These are phyloP conservation scores for Rhynchosporium secalis DNA, from an alignment of 2,329 filamentous ascomycete genomes.

Conservation along the genomic window DNA sequence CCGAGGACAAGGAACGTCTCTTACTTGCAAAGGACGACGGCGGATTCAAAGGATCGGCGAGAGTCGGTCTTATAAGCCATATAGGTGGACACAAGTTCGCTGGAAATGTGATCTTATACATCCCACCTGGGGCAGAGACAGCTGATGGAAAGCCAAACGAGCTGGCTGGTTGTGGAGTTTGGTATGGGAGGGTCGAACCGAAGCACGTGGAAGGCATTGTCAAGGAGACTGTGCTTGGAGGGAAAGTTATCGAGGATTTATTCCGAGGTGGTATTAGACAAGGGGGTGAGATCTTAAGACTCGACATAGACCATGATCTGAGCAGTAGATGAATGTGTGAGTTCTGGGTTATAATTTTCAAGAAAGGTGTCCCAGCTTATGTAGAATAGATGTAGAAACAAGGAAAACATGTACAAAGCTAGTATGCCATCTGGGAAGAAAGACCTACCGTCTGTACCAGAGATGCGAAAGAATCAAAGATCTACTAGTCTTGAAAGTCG, in stretches of 20 bases:
- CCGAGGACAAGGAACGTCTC: conserved; percentile 25
- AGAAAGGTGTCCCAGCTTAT: no score
- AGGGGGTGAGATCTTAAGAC: conserved; percentile 49
- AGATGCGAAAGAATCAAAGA: no score
- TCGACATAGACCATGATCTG: conserved; percentile 18
- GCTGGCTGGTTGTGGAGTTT: conserved; percentile 71
- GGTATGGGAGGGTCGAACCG: conserved; percentile 79
- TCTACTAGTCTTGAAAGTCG: no score
- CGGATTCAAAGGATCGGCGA: conserved; percentile 42
- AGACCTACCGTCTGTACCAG: no score
- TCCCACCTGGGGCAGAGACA: conserved; percentile 57
- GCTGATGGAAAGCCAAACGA: conserved; percentile 51
- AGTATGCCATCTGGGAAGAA: no score
- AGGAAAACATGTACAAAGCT: no score
- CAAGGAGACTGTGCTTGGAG: conserved; percentile 65
- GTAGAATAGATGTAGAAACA: no score
- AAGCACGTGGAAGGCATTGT: conserved; percentile 76
- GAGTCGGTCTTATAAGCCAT: conserved; percentile 73
- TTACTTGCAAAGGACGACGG: conserved; percentile 44
- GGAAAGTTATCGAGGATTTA: conserved; percentile 67
- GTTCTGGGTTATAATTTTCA: no score
- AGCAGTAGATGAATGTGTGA: no score
- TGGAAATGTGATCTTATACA: conserved; percentile 79
- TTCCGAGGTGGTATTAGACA: conserved; percentile 69
- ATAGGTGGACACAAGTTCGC: conserved; percentile 85